Evolutionary conservation across 192 early-diverging fungal species (phyloP).

Genomic region (Podila verticillata): DNA sequence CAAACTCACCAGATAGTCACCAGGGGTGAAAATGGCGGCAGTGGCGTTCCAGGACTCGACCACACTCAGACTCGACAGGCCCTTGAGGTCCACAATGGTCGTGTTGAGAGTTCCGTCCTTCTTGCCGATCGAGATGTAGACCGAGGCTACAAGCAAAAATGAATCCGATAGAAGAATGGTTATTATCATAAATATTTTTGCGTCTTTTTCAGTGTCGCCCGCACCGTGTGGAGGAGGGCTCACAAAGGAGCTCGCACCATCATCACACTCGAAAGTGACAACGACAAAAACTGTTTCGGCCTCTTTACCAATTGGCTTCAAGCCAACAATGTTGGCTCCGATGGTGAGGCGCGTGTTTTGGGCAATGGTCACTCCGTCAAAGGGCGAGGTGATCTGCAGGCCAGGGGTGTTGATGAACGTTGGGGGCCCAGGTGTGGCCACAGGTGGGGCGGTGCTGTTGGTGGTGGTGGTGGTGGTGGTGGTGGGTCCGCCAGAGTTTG

Average conservation of each 20-base stretch:
- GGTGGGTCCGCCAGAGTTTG: neutral
- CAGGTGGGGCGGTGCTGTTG: neutral
- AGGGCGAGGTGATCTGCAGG: slow-evolving; percentile 9
- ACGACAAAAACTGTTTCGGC: neutral
- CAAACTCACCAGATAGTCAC: slow-evolving; percentile 23
- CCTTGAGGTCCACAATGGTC: slow-evolving; percentile 13
- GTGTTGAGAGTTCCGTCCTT: slow-evolving; percentile 33
- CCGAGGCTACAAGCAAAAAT: slow-evolving; percentile 13
- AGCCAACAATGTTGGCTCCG: neutral
- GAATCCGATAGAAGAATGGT: neutral
- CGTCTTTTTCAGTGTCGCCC: neutral
- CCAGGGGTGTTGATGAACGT: slow-evolving; percentile 32
- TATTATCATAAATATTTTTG: neutral
- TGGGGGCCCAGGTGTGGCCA: slow-evolving; percentile 5
- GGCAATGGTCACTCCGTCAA: slow-evolving; percentile 12
- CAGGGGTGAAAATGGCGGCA: slow-evolving; percentile 13
- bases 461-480: neutral
- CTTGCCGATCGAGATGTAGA: slow-evolving; percentile 24
- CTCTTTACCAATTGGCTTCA: slow-evolving; percentile 17
- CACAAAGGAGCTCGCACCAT: no score
- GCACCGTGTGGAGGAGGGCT: no score
- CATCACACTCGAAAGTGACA: no score
- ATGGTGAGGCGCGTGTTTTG: slow-evolving; percentile 28
- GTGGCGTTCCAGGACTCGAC: slow-evolving; percentile 21
- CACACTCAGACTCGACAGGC: neutral